These are phyloP conservation scores for Lentinula guzmanii DNA, from an alignment of 768 basidiomycete genomes.

Conservation along the genomic window DNA sequence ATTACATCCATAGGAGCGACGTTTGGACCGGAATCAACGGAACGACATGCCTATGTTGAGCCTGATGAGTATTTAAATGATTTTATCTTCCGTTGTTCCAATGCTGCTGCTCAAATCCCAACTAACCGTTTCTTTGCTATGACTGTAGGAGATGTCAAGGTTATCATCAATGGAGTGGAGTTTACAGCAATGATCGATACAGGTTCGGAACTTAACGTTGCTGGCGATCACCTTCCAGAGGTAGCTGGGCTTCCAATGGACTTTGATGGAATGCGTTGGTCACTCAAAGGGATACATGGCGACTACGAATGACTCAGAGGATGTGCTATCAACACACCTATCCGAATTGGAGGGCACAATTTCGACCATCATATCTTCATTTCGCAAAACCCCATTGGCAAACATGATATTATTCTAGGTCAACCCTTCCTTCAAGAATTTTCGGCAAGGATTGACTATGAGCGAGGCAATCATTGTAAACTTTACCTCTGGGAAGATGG, in stretches of 20 bases:
- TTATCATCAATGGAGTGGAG: background rate
- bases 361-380: slow-evolving; percentile 24
- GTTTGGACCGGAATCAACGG: too few relatives aligned
- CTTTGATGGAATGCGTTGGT: slow-evolving; percentile 18
- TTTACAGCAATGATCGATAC: slow-evolving; percentile 1
- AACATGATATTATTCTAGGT: slow-evolving; percentile 13
- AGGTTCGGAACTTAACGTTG: slow-evolving; percentile 5
- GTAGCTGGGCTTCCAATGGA: slow-evolving; percentile 47
- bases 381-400: too few relatives aligned
- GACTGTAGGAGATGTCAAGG: background rate
- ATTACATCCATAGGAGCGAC: too few relatives aligned
- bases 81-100: too few relatives aligned
- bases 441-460: slow-evolving; percentile 6
- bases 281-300: slow-evolving; percentile 19
- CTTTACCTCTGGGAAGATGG: slow-evolving; percentile 5
- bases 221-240: background rate
- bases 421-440: slow-evolving; percentile 13
- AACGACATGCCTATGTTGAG: too few relatives aligned
- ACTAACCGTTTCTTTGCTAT: background rate
- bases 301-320: slow-evolving; percentile 11
- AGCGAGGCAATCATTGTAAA: background rate
- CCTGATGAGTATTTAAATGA: too few relatives aligned
- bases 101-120: background rate
- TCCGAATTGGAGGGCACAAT: slow-evolving; percentile 12
- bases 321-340: slow-evolving; percentile 9